These are phyloP conservation scores for Pythium rishiriense DNA, from an alignment of 352 stramenopile species.

Conservation along the genomic window DNA sequence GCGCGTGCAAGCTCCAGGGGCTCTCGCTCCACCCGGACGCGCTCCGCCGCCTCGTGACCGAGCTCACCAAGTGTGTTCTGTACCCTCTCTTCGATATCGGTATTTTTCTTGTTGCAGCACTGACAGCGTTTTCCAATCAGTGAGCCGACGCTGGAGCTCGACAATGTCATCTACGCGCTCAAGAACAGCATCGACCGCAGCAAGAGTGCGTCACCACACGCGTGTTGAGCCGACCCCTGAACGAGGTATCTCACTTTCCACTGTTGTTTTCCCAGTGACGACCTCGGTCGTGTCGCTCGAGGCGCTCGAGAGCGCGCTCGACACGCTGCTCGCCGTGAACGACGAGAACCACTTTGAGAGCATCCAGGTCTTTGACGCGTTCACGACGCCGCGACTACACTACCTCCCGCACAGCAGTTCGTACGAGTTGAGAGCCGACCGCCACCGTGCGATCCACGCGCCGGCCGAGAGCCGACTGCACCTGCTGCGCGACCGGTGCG, in stretches of 20 bases:
- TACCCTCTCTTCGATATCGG: background rate
- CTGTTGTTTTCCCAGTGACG: constrained; percentile 45
- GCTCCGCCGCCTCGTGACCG: constrained; percentile 56
- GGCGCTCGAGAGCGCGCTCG: constrained; percentile 77
- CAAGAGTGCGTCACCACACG: constrained; percentile 55
- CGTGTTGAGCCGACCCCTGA: background rate
- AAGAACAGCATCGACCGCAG: constrained; percentile 90
- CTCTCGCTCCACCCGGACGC: constrained; percentile 78
- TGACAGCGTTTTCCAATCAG: constrained; percentile 30
- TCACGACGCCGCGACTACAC: constrained; percentile 64
- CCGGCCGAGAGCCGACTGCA: constrained; percentile 56
- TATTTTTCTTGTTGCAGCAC: background rate
- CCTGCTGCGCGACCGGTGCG: constrained; percentile 61
- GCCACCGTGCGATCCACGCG: constrained; percentile 57
- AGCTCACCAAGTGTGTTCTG: constrained; percentile 54
- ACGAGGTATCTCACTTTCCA: background rate
- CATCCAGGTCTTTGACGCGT: constrained; percentile 85
- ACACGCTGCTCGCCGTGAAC: constrained; percentile 81
- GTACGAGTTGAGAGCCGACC: constrained; percentile 71
- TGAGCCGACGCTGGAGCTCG: constrained; percentile 71
- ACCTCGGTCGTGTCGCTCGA: constrained; percentile 83
- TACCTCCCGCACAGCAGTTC: constrained; percentile 67
- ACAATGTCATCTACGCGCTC: constrained; percentile 83
- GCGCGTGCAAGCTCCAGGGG: constrained; percentile 83
- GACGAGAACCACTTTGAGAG: constrained; percentile 78